phyloP scores from a whole-genome alignment of 306 rosid genomes.

The Fragaria vesca region DNA sequence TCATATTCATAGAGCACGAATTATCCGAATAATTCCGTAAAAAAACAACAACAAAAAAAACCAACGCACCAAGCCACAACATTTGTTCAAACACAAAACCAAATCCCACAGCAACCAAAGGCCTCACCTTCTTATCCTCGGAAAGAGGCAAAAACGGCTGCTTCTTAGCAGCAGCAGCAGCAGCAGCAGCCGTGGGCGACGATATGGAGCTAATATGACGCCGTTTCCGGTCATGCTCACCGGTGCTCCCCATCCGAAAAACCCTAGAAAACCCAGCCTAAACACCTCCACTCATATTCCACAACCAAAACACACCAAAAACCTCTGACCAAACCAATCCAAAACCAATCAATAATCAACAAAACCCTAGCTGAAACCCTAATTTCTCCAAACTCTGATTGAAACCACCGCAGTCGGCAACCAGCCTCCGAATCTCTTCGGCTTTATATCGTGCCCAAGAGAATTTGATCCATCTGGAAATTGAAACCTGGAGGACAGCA shows the following conservation, averaged over 20 bases:
- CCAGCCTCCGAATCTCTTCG: background rate
- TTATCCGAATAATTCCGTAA: background rate
- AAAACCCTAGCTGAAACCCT: slow-evolving; percentile 4
- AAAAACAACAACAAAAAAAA: background rate
- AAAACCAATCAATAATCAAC: slow-evolving; percentile 1
- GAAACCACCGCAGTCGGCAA: background rate
- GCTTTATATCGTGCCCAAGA: background rate
- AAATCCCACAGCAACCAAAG: slow-evolving; percentile 4
- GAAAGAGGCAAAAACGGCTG: slow-evolving; percentile 69
- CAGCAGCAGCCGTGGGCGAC: slow-evolving; percentile 71
- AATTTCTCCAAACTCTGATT: background rate
- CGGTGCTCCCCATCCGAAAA: slow-evolving; percentile 85
- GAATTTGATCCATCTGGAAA: background rate
- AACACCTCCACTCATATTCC: slow-evolving; percentile 50
- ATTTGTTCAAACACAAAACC: slow-evolving; percentile 5
- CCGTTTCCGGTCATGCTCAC: slow-evolving; percentile 88
- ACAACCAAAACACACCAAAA: slow-evolving; percentile 8
- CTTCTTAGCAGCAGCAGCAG: slow-evolving; percentile 56
- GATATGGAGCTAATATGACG: slow-evolving; percentile 87
- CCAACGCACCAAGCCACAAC: slow-evolving; percentile 3
- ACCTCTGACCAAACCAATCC: slow-evolving; percentile 23
- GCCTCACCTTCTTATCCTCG: slow-evolving; percentile 84
- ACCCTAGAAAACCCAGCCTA: slow-evolving; percentile 56
- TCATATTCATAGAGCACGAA: background rate
- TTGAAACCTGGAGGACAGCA: background rate